phyloP scores from a whole-genome alignment of 495 filamentous ascomycete genomes.

The Saxophila tyrrhenica region DNA sequence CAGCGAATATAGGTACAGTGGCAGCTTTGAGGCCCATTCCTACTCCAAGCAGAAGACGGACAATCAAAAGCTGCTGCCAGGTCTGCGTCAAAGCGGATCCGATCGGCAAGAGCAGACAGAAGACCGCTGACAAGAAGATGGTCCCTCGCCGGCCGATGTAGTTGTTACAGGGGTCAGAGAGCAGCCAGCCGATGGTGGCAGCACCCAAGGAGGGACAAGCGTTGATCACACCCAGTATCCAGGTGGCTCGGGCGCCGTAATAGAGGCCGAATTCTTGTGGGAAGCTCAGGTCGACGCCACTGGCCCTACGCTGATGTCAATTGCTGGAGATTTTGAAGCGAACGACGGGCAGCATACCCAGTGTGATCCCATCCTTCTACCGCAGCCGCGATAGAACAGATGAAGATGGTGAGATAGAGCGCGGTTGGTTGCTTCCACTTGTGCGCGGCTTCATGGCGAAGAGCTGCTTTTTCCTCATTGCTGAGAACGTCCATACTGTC shows the following conservation, averaged over 20 bases:
- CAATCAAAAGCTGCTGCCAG: conserved; percentile 46
- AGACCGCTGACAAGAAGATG: conserved; percentile 3
- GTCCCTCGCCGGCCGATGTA: conserved; percentile 11
- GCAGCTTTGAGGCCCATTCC: conserved; percentile 19
- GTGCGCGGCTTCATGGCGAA: conserved; percentile 4
- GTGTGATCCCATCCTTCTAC: conserved; percentile 15
- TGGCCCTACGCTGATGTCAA: too few species aligned
- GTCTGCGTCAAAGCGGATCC: conserved; percentile 26
- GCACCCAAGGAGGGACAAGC: background rate
- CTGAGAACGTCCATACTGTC: background rate
- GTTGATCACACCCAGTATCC: background rate
- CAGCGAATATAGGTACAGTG: conserved; percentile 58
- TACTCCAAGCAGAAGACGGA: conserved; percentile 39
- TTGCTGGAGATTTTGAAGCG: too few species aligned
- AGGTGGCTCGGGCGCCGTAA: too few species aligned
- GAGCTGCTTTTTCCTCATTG: background rate
- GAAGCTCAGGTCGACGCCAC: too few species aligned
- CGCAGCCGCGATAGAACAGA: conserved; percentile 11
- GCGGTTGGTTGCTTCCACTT: conserved; percentile 5
- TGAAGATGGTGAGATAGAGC: conserved; percentile 16
- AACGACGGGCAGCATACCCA: too few species aligned
- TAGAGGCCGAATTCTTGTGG: too few species aligned
- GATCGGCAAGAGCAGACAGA: conserved; percentile 7
- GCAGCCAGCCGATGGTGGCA: conserved; percentile 9
- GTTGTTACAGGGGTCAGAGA: conserved; percentile 7